Evolutionary conservation across 805 yeast species (phyloP).

Genomic region (Suhomyces prunicola): DNA sequence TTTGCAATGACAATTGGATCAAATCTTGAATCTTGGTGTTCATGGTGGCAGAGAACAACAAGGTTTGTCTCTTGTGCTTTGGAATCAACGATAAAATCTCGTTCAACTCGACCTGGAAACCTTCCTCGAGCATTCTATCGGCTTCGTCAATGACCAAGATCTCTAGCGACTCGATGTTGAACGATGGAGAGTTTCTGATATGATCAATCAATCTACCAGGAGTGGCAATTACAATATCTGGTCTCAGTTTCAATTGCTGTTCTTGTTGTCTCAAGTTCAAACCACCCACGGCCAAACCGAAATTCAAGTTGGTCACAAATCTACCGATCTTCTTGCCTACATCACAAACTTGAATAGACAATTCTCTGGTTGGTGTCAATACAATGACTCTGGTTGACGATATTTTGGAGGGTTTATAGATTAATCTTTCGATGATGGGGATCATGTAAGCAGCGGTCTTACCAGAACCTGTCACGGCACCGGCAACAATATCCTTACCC

Average conservation of each 20-base stretch:
- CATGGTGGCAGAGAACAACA: conserved; percentile 97
- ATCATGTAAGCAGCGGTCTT: conserved; percentile 98
- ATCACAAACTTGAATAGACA: conserved; percentile 93
- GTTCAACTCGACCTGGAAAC: conserved; percentile 91
- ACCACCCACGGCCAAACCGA: conserved; percentile 98
- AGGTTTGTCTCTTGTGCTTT: conserved; percentile 79
- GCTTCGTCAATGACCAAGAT: conserved; percentile 95
- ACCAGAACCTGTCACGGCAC: conserved; percentile 99
- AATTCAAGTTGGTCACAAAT: conserved; percentile 70
- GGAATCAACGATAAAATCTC: conserved; percentile 89
- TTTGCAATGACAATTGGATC: conserved; percentile 80
- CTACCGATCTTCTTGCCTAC: conserved; percentile 85
- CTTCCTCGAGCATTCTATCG: conserved; percentile 98
- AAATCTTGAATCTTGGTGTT: conserved; percentile 86
- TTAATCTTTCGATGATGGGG: conserved; percentile 88
- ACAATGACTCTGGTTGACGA: conserved; percentile 90
- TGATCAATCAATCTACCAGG: conserved; percentile 99
- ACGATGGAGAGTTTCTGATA: conserved; percentile 89
- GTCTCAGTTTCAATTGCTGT: conserved; percentile 85
- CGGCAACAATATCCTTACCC: conserved; percentile 97
- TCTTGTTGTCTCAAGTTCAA: conserved; percentile 93
- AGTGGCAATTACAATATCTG: conserved; percentile 95
- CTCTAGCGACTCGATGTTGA: conserved; percentile 87
- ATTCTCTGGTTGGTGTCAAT: conserved; percentile 94
- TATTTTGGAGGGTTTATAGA: conserved; percentile 81